Base-by-base conservation (phyloP, 1,284 basidiomycete species). In the Ganoderma lucidum region DNA sequence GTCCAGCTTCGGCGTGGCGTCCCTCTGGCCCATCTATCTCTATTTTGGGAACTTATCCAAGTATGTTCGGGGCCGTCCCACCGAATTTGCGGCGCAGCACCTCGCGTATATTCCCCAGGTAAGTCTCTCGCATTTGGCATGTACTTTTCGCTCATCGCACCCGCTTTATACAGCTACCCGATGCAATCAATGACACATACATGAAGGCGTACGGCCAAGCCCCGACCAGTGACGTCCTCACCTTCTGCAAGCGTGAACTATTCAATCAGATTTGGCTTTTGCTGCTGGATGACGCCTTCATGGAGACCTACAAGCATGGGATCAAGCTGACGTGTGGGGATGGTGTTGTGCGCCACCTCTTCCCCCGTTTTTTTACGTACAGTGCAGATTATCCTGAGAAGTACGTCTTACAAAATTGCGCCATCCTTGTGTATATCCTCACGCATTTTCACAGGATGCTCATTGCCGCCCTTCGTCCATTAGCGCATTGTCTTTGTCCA, bases 21-120 rank as follows among this genome's bases (percentile, higher is more conserved):
- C 69, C 1, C 37, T 67, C 1, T 67, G 66, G 66, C 66, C 66
- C 3, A 63, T 67, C 14, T 67, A 67, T 41, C 12, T 63, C 6
- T 67, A 45, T 19, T 73, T 77, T 42, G 75, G 74, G 0, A 77
- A 75, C 28, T 61, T 65, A n/a, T 71, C 70, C 0, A 79, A 78
- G 60, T 77, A 76, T 41, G 61, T 71, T 9, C 73, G 75, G 0
- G 60, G 62, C 15, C 70, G 72, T 42, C 76, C 75, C 2, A 62
- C 61, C 0, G 48, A 44, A 5, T 61, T 69, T 19, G 60, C 70
- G 12, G 66, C 66, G 6, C 73, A 76, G 39, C 74, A 76, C 58
- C 12, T 81, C 0, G 80, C 78, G 1, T 80, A 79, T 62, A 74
- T 83, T 1, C 80, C 80, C 1, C 73, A 72, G 6, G 78, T 81